A percentile compares a stretch with the other conserved stretches of the same genome.
These are phyloP conservation scores for Phytophthora fragariaefolia DNA, from an alignment of 352 stramenopile species.

Conservation along the genomic window DNA sequence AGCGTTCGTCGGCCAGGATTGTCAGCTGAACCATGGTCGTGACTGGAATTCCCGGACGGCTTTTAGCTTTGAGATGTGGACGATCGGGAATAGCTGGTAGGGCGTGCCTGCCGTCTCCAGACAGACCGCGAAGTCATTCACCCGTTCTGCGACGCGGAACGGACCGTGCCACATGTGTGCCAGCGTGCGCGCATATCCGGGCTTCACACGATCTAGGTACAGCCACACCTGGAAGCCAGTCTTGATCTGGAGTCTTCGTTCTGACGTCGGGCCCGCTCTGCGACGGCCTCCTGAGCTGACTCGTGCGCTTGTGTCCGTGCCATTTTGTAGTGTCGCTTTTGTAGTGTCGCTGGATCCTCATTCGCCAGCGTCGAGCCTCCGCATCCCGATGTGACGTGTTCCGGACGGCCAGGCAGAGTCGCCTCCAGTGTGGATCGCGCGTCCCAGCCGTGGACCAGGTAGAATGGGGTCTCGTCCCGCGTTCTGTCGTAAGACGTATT, in stretches of 20 bases:
- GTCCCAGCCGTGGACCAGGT: background rate
- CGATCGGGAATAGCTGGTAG: background rate
- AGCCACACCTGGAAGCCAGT: background rate
- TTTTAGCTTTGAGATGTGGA: background rate
- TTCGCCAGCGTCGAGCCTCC: background rate
- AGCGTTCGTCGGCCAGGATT: background rate
- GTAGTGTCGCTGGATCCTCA: background rate
- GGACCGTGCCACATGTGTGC: no score
- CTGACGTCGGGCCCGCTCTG: background rate
- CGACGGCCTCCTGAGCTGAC: background rate
- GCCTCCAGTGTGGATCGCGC: background rate
- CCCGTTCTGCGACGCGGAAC: no score
- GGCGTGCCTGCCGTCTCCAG: background rate
- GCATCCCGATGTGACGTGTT: background rate
- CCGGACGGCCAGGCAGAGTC: background rate
- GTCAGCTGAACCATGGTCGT: background rate
- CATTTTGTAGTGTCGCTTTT: background rate
- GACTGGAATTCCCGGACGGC: background rate
- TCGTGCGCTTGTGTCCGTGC: background rate
- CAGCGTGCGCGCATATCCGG: background rate
- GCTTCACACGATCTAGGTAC: background rate
- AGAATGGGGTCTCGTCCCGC: background rate
- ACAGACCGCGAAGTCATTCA: no score
- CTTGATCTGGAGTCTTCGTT: background rate
- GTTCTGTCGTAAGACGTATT: conserved; percentile 17